These are phyloP conservation scores for Pulveroboletus ravenelii DNA, from an alignment of 768 basidiomycete species.

Conservation along the genomic window DNA sequence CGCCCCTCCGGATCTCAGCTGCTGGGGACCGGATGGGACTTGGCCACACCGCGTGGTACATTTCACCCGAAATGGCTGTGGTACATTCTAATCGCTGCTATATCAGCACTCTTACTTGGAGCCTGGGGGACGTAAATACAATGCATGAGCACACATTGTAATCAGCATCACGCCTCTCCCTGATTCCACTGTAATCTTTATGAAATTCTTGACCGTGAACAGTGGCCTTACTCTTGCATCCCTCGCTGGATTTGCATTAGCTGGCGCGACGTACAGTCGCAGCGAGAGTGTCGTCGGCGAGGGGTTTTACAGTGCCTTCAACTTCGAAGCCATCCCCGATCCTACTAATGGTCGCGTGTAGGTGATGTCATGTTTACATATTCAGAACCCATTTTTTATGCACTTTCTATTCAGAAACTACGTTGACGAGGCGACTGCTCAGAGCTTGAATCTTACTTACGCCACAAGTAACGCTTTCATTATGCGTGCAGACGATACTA, in stretches of 20 bases:
- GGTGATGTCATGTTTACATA: conserved; percentile 2
- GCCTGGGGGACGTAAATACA: conserved; percentile 13
- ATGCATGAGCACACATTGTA: neutral
- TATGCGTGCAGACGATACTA: conserved; percentile 36
- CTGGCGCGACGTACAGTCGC: conserved; percentile 25
- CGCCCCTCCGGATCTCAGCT: too few relatives aligned
- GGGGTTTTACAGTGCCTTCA: conserved; percentile 30
- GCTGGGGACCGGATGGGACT: too few relatives aligned
- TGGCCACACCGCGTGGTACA: too few relatives aligned
- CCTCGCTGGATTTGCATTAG: conserved; percentile 11
- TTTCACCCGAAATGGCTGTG: neutral
- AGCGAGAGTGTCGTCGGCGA: conserved; percentile 27
- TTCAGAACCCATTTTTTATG: neutral
- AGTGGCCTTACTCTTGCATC: conserved; percentile 9
- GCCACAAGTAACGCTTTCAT: conserved; percentile 27
- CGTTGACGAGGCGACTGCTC: conserved; percentile 27
- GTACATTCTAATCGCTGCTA: neutral
- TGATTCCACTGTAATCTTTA: neutral
- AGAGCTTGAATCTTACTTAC: conserved; percentile 26
- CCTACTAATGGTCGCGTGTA: conserved; percentile 37
- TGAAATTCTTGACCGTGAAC: conserved; percentile 11
- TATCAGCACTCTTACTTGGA: neutral
- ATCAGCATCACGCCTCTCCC: neutral
- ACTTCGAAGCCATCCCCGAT: conserved; percentile 32
- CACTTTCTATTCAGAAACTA: conserved; percentile 27